A percentile compares a stretch with the other conserved stretches of the same genome.
Conservation (phyloP, 441 rosid genomes). For the Kokia cookei region DNA sequence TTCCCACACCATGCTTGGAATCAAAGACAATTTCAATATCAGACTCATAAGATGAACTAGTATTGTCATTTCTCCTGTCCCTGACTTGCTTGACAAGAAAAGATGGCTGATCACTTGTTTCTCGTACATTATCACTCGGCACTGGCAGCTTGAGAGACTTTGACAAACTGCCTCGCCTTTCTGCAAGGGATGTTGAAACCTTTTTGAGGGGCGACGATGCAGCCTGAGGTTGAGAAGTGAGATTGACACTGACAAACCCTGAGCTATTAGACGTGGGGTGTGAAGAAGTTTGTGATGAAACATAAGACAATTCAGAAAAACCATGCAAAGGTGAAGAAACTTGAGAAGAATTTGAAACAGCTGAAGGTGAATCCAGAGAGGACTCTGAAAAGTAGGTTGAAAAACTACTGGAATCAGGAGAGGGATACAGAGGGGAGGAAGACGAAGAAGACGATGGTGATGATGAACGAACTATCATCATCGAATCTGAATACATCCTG, state of each 20-base stretch:
- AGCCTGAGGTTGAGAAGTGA: slow-evolving; percentile 26
- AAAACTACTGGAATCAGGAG: slow-evolving; percentile 68
- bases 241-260: slow-evolving; percentile 27
- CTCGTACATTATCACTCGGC: slow-evolving; percentile 37
- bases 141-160: slow-evolving; percentile 68
- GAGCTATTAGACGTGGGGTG: slow-evolving; percentile 22
- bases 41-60: slow-evolving; percentile 34
- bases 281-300: slow-evolving; percentile 36
- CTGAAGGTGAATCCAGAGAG: slow-evolving; percentile 61
- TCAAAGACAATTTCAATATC: slow-evolving; percentile 52
- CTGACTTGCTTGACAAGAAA: slow-evolving; percentile 28
- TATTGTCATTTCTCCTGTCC: slow-evolving; percentile 18
- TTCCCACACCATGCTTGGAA: slow-evolving; percentile 33
- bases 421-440: slow-evolving; percentile 66
- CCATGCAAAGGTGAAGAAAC: slow-evolving; percentile 52
- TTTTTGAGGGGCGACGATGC: slow-evolving; percentile 37
- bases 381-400: slow-evolving; percentile 56
- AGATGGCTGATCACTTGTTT: slow-evolving; percentile 16
- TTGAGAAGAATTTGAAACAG: slow-evolving; percentile 42
- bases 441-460: slow-evolving; percentile 57
- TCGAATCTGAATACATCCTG: slow-evolving; percentile 86
- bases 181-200: slow-evolving; percentile 68
- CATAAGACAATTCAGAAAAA: slow-evolving; percentile 54
- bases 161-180: slow-evolving; percentile 72
- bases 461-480: slow-evolving; percentile 75